These are phyloP conservation scores for Fraxinus latifolia DNA, from an alignment of 305 asterid species.

Conservation along the genomic window DNA sequence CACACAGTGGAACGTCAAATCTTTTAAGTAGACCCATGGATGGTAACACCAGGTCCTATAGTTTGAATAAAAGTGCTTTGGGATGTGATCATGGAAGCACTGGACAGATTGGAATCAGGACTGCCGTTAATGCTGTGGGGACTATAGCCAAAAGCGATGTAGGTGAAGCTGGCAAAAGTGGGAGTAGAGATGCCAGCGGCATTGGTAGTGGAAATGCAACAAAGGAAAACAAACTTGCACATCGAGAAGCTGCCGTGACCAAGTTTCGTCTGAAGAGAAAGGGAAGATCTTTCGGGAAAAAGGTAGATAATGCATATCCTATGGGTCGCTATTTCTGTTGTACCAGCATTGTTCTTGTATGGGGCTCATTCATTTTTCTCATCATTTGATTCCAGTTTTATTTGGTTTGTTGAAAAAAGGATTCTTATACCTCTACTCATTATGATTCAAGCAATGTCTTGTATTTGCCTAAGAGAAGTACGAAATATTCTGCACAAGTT, in stretches of 20 bases:
- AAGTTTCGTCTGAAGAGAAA: constrained; percentile 71
- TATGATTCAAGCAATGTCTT: neutral
- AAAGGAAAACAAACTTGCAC: constrained; percentile 51
- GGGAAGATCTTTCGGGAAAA: constrained; percentile 48
- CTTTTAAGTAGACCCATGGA: constrained; percentile 43
- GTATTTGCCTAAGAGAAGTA: neutral
- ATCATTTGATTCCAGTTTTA: neutral
- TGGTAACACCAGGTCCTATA: constrained; percentile 36
- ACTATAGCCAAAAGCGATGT: constrained; percentile 53
- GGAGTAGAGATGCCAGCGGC: constrained; percentile 57
- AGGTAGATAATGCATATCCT: constrained; percentile 24
- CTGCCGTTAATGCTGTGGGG: constrained; percentile 40
- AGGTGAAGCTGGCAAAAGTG: constrained; percentile 59
- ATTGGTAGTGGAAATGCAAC: constrained; percentile 55
- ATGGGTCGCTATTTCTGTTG: neutral
- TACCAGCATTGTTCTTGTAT: neutral
- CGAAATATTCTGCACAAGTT: neutral
- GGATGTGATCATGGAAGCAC: constrained; percentile 70
- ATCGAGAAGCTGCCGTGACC: constrained; percentile 58
- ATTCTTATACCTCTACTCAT: neutral
- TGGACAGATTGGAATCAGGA: constrained; percentile 53
- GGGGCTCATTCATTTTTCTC: neutral
- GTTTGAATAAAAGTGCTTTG: constrained; percentile 60
- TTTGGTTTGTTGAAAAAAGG: neutral
- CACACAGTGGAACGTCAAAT: constrained; percentile 47